Evolutionary conservation across 2,329 filamentous ascomycete genomes (phyloP).

Genomic region (Claviceps maximensis): DNA sequence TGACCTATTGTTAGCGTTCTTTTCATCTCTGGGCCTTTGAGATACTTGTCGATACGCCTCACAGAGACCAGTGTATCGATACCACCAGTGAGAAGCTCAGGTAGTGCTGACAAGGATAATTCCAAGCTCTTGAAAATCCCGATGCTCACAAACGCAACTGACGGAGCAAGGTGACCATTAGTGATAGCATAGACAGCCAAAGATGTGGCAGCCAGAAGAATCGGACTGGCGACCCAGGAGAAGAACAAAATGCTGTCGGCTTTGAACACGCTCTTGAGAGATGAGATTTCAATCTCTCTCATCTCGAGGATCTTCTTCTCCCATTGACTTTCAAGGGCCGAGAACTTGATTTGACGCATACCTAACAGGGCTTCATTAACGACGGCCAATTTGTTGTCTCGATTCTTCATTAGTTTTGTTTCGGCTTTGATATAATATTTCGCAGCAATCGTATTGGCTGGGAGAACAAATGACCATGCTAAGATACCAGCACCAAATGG

Average conservation of each 20-base stretch:
- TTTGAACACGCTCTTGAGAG: slow-evolving; percentile 53
- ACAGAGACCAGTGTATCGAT: slow-evolving; percentile 64
- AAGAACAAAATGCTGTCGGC: slow-evolving; percentile 49
- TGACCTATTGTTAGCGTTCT: slow-evolving; percentile 40
- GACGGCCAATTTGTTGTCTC: slow-evolving; percentile 62
- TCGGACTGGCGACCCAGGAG: slow-evolving; percentile 62
- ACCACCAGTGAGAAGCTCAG: slow-evolving; percentile 56
- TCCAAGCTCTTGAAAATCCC: slow-evolving; percentile 65
- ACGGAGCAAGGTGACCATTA: slow-evolving; percentile 51
- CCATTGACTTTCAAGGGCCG: slow-evolving; percentile 63
- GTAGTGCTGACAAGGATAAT: slow-evolving; percentile 54
- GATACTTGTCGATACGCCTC: slow-evolving; percentile 57
- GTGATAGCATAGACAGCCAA: slow-evolving; percentile 54
- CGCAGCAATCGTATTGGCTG: slow-evolving; percentile 54
- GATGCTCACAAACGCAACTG: slow-evolving; percentile 67
- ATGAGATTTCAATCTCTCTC: slow-evolving; percentile 53
- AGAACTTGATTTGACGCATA: slow-evolving; percentile 77
- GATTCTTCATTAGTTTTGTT: slow-evolving; percentile 58
- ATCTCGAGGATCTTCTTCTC: slow-evolving; percentile 49
- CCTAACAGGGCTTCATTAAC: slow-evolving; percentile 66
- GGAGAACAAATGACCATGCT: slow-evolving; percentile 50
- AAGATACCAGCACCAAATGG: slow-evolving; percentile 52
- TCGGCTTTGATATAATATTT: slow-evolving; percentile 52
- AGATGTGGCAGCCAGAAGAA: slow-evolving; percentile 59
- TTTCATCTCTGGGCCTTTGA: slow-evolving; percentile 51